Base-by-base conservation (phyloP, 371 early-diverging fungal genomes). In the Mortierella sp. region DNA sequence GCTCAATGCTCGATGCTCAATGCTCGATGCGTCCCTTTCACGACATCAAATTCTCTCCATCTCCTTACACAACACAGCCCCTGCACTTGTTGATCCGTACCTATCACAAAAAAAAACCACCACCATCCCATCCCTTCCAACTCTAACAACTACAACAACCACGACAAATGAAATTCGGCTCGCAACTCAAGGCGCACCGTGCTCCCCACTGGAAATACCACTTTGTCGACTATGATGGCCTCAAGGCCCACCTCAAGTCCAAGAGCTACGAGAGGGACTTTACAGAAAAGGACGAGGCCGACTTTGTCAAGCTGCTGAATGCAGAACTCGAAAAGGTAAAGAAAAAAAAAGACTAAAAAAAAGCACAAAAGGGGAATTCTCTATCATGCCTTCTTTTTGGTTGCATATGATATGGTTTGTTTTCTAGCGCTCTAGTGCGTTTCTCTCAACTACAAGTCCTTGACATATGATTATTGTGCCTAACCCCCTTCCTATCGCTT, bases 311-410 rank as follows among this genome's bases (percentile, higher is more conserved):
- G 69, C 78, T 90, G 26, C 79, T 96, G 34, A 93, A 92, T 50
- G 88, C 91, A 16, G 97, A 97, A 86, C 90, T 96, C 34, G 95
- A 95, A 63, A 96, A 96, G 92, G 95, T 95, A 50, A 66, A 63
- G 3, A n/a, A 5, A 9, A 16, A 22, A 1, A n/a, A n/a, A n/a
- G n/a, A n/a, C n/a, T n/a, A n/a, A n/a, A n/a, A n/a, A n/a, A n/a
- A 5, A 34, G 16, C 8, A 58, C 29, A 58, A 58, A 34, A 34
- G 19, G 58, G 16, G 34, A 6, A 31, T 31, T 55, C 19, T 58
- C 58, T 34, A 58, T 58, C 58, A 58, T 58, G 34, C 37, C 34
- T 7, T 34, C 5, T 58, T 1, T 55, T 31, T 31, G 29, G 58
- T 13, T 19, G 31, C 7, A 58, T 16, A 34, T 34, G n/a, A n/a